Percentiles rank a stretch among this genome's conserved stretches.
Conservation (phyloP, 768 basidiomycete genomes). For the Russula olivacea region DNA sequence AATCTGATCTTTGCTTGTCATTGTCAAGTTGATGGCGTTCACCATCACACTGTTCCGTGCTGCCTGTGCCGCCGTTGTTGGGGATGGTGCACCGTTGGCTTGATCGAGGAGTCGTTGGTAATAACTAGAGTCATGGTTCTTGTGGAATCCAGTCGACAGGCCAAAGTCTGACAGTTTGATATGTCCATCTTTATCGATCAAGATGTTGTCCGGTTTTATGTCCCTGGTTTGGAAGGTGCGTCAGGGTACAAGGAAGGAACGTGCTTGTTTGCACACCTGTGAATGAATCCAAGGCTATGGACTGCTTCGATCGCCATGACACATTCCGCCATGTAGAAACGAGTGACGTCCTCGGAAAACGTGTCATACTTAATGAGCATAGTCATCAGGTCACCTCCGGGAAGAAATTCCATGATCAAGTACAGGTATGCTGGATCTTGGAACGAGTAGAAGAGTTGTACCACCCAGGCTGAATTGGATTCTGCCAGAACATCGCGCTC, state of each 20-base stretch:
- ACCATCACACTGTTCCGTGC: slow-evolving; percentile 94
- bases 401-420: slow-evolving; percentile 98
- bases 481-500: slow-evolving; percentile 96
- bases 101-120: slow-evolving; percentile 84
- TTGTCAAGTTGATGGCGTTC: slow-evolving; percentile 93
- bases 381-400: slow-evolving; percentile 98
- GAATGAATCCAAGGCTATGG: slow-evolving; percentile 95
- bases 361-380: slow-evolving; percentile 99
- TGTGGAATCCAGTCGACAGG: slow-evolving; percentile 98
- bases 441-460: slow-evolving; percentile 97
- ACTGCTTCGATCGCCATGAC: slow-evolving; percentile 97
- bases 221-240: slow-evolving; percentile 50
- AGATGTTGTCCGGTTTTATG: slow-evolving; percentile 98
- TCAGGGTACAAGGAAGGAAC: slow-evolving; percentile 1
- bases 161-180: slow-evolving; percentile 98
- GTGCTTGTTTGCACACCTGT: slow-evolving; percentile 55
- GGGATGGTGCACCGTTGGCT: slow-evolving; percentile 44
- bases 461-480: slow-evolving; percentile 93
- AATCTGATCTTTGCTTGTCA: slow-evolving; percentile 88
- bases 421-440: slow-evolving; percentile 91
- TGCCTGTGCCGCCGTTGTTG: slow-evolving; percentile 41
- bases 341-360: slow-evolving; percentile 94
- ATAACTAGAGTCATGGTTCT: slow-evolving; percentile 93
- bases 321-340: slow-evolving; percentile 99
- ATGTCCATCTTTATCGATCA: slow-evolving; percentile 96